A percentile compares a stretch with the other conserved stretches of the same genome.
phyloP scores from a whole-genome alignment of 1,284 basidiomycete species.

The Cryptococcus depauperatus region DNA sequence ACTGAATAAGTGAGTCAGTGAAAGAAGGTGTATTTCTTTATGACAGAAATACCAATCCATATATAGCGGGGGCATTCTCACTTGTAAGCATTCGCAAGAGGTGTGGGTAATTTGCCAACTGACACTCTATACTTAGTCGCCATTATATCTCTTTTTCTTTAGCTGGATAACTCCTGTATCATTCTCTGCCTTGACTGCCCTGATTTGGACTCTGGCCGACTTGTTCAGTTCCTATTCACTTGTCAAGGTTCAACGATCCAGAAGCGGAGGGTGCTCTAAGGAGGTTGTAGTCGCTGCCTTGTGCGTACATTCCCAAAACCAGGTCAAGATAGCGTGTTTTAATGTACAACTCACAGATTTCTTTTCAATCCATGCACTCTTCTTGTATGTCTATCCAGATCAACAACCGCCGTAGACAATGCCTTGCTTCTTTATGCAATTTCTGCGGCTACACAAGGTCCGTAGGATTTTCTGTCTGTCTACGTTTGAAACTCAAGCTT shows the following conservation, averaged over 20 bases:
- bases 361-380: constrained; percentile 82
- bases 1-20: constrained; percentile 52
- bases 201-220: constrained; percentile 67
- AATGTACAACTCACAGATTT: no score
- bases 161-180: constrained; percentile 53
- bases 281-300: constrained; percentile 55
- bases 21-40: constrained; percentile 77
- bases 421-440: constrained; percentile 59
- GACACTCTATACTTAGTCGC: constrained; percentile 54
- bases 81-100: constrained; percentile 56
- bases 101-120: no score
- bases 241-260: constrained; percentile 13
- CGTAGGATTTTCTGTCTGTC: constrained; percentile 8
- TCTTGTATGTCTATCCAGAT: constrained; percentile 66
- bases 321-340: no score
- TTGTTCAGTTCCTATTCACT: constrained; percentile 59
- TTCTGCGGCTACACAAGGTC: constrained; percentile 65
- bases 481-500: background rate
- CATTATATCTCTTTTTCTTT: constrained; percentile 69
- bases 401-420: constrained; percentile 73
- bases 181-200: constrained; percentile 49
- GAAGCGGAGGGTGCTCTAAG: constrained; percentile 38
- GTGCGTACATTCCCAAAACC: constrained; percentile 54
- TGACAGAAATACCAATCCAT: constrained; percentile 65
- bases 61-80: constrained; percentile 71